Base-by-base conservation (phyloP, 495 filamentous ascomycete genomes). In the Thermothielavioides terrestris region DNA sequence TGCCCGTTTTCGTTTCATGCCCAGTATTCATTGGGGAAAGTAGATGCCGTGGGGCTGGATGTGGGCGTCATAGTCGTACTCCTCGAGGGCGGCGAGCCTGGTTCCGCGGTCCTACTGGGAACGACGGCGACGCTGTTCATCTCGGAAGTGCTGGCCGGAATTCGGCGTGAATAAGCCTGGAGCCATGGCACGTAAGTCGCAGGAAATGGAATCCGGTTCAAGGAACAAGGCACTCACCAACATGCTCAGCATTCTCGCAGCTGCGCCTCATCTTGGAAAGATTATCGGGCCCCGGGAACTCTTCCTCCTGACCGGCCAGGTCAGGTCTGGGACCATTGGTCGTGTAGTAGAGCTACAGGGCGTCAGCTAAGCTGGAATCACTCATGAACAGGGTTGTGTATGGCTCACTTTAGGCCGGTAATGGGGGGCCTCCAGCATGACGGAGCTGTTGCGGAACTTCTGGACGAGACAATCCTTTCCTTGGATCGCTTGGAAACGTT, bases 381-480 rank as follows among this genome's bases (percentile, higher is more conserved):
- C n/a, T n/a, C n/a, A n/a, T n/a, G n/a, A n/a, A n/a, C n/a, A n/a
- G n/a, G n/a, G n/a, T n/a, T n/a, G n/a, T n/a, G n/a, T n/a, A n/a
- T n/a, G n/a, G 53, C 60, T 55, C 65, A 90, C 87, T 75, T 92
- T 94, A 2, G 91, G 91, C 9, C 89, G 84, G 60, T 85, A 91
- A 18, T 82, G 81, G 5, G 79, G 72, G 35, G 82, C 76, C 66
- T 96, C 88, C 10, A 89, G 70, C 86, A 96, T 96, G 12, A 98
- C 89, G 4, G 86, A 87, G 45, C 88, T 95, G 68, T 98, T 98
- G 18, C 91, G 84, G 67, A 98, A 97, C 56, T 96, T 94, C 59
- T 92, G 83, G 27, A 95, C 78, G 6, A 96, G 75, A 46, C 86
- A 88, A 61, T 94, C 91, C 53, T 82, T 82, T 32, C 91, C 92